Evolutionary conservation across 106 monocot genomes (phyloP).

Genomic region (Hemerocallis citrina): DNA sequence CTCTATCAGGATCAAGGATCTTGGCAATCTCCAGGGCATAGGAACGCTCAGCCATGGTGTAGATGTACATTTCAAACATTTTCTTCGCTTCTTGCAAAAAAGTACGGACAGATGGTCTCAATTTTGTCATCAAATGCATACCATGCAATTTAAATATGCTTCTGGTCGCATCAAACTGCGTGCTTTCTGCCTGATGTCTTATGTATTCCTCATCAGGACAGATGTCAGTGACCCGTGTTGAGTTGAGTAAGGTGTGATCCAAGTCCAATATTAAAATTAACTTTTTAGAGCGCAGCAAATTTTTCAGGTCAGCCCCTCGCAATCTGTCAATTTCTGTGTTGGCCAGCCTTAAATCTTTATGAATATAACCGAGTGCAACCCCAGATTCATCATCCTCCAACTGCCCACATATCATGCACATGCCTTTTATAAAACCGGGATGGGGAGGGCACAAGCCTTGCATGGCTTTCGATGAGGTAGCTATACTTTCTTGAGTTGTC

Average conservation of each 20-base stretch:
- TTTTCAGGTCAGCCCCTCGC: conserved; percentile 49
- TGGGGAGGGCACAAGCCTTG: conserved; percentile 43
- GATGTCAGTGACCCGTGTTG: conserved; percentile 46
- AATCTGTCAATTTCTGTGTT: conserved; percentile 55
- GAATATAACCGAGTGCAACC: conserved; percentile 60
- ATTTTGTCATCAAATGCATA: conserved; percentile 83
- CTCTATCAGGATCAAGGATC: conserved; percentile 63
- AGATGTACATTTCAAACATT: conserved; percentile 91
- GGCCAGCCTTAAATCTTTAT: conserved; percentile 68
- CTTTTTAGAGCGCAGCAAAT: conserved; percentile 46
- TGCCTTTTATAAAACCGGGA: conserved; percentile 51
- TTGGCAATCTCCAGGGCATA: conserved; percentile 88
- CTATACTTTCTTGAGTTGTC: conserved; percentile 9
- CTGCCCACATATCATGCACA: conserved; percentile 59
- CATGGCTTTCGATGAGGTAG: conserved; percentile 7
- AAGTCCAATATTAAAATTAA: conserved; percentile 78
- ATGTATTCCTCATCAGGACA: conserved; percentile 47
- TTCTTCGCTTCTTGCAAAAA: conserved; percentile 77
- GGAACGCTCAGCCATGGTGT: conserved; percentile 81
- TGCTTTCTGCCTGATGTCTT: conserved; percentile 21
- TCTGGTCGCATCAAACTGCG: conserved; percentile 38
- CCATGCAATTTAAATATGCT: conserved; percentile 52
- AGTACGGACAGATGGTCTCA: conserved; percentile 71
- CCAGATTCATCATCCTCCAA: conserved; percentile 47
- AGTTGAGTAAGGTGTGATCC: conserved; percentile 93